Conservation (phyloP, 1,284 basidiomycete species). For the Termitomyces sp. region DNA sequence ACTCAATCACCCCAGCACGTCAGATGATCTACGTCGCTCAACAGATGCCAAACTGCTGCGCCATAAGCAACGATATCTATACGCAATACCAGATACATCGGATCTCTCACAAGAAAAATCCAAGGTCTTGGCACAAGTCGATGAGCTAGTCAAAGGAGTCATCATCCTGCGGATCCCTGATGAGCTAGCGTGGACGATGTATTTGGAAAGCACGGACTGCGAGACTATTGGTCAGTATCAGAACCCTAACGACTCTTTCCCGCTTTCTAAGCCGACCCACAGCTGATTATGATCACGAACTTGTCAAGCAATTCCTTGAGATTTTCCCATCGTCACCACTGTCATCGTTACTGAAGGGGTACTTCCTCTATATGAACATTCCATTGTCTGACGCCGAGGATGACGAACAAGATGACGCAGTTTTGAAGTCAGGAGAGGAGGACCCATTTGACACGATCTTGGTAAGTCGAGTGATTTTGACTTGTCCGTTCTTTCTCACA, state of each 20-base stretch:
- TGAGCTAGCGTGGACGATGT: conserved; percentile 74
- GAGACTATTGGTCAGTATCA: conserved; percentile 57
- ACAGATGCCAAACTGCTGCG: conserved; percentile 70
- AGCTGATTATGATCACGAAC: conserved; percentile 62
- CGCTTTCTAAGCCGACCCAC: conserved; percentile 1
- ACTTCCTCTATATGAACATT: conserved; percentile 61
- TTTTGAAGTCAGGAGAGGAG: conserved; percentile 18
- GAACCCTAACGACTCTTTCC: not conserved
- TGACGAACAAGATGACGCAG: conserved; percentile 32
- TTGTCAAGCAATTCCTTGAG: conserved; percentile 61
- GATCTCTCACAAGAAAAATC: conserved; percentile 45
- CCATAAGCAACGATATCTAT: conserved; percentile 55
- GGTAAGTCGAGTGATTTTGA: conserved; percentile 31
- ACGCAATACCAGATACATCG: conserved; percentile 44
- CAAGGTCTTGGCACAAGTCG: conserved; percentile 53
- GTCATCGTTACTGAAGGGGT: conserved; percentile 60
- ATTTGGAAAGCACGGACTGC: conserved; percentile 73
- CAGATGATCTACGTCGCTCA: conserved; percentile 64
- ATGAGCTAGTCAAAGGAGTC: conserved; percentile 66
- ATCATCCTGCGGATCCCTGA: conserved; percentile 74
- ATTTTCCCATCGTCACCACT: conserved; percentile 65
- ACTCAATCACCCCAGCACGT: conserved; percentile 70
- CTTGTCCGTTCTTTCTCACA: not conserved
- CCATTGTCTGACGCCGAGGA: conserved; percentile 41
- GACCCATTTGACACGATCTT: conserved; percentile 48